phyloP scores from a whole-genome alignment of 2,329 filamentous ascomycete genomes.

The Monosporascus sp. region DNA sequence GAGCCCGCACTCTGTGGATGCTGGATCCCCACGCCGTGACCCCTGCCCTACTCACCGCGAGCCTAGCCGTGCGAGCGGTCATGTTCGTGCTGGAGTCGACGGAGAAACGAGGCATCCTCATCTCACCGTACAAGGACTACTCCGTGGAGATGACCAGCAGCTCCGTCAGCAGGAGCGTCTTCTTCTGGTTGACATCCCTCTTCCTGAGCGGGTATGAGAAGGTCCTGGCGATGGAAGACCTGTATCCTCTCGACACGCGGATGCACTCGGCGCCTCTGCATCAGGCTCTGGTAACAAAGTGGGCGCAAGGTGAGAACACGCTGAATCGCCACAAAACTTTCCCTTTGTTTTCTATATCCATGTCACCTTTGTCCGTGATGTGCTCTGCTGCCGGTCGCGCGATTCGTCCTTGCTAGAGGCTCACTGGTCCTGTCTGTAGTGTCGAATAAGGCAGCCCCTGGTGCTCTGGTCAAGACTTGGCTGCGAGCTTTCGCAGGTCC shows the following conservation, averaged over 20 bases:
- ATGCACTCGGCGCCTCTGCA: constrained; percentile 2
- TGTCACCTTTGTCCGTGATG: too few species aligned
- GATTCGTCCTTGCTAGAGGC: too few species aligned
- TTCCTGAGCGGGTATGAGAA: constrained; percentile 19
- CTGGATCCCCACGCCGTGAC: constrained; percentile 5
- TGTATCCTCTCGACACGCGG: constrained; percentile 5
- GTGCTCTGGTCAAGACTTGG: too few species aligned
- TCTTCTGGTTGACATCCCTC: constrained; percentile 24
- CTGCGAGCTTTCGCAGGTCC: too few species aligned
- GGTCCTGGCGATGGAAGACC: constrained; percentile 20
- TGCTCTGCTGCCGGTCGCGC: too few species aligned
- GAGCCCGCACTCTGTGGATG: constrained; percentile 7
- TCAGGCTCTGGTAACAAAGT: too few species aligned
- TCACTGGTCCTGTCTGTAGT: too few species aligned
- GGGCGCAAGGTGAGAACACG: too few species aligned
- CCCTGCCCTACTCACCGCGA: constrained; percentile 19
- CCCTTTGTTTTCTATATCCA: too few species aligned
- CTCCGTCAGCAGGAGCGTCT: constrained; percentile 21
- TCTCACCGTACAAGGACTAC: constrained; percentile 12
- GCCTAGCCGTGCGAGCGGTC: constrained; percentile 17
- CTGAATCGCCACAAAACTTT: too few species aligned
- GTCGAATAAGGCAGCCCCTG: too few species aligned
- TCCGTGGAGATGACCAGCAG: constrained; percentile 18
- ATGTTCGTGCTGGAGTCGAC: constrained; percentile 18
- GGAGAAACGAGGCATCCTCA: constrained; percentile 20